A percentile compares a stretch with the other conserved stretches of the same genome.
phyloP scores from a whole-genome alignment of 2,329 filamentous ascomycete genomes.

The Colletotrichum sp. region DNA sequence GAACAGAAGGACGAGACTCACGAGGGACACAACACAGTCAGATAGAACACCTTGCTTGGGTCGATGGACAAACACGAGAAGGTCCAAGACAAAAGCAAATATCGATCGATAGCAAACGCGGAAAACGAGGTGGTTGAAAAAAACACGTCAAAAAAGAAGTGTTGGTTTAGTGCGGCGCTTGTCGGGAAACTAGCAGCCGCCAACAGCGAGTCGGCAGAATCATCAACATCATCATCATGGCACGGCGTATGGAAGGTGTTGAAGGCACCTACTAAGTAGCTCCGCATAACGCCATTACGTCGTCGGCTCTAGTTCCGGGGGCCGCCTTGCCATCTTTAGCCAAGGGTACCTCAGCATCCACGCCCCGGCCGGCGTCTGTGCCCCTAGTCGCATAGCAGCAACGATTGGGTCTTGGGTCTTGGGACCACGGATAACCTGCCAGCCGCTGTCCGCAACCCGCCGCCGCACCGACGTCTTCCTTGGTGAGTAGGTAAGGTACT shows the following conservation, averaged over 20 bases:
- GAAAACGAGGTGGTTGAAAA: not conserved
- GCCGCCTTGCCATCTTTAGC: not conserved
- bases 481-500: not conserved
- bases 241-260: not conserved
- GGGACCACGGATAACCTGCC: not conserved
- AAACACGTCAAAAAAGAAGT: not conserved
- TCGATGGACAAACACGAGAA: not conserved
- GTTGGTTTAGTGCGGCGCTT: not conserved
- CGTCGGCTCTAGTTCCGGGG: slow-evolving; percentile 12
- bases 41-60: not conserved
- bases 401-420: not conserved
- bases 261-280: not conserved
- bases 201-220: not conserved
- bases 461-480: not conserved
- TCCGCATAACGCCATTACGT: slow-evolving; percentile 18
- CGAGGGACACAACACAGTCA: not conserved
- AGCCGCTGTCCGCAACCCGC: not conserved
- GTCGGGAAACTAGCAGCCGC: not conserved
- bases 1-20: not conserved
- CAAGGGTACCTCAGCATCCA: not conserved
- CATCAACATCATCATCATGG: slow-evolving; percentile 6
- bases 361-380: not conserved
- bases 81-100: not conserved
- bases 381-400: not conserved
- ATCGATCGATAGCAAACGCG: not conserved